These are phyloP conservation scores for Barnettozyma sp. DNA, from an alignment of 805 yeast genomes.

Conservation along the genomic window DNA sequence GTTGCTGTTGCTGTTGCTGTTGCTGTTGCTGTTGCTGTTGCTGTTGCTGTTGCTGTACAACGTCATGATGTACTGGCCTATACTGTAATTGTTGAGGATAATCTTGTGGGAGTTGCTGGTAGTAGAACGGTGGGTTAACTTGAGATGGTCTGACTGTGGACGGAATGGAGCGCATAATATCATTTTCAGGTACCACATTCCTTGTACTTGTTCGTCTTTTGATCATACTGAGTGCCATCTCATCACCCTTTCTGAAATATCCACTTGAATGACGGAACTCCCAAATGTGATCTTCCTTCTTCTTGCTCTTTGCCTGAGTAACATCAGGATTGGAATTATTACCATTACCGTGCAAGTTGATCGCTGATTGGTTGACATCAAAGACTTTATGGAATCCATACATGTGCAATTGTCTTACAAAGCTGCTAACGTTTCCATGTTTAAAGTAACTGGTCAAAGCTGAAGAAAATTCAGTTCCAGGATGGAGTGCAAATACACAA, in stretches of 20 bases:
- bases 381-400: constrained; percentile 85
- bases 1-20: constrained; percentile 8
- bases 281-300: constrained; percentile 41
- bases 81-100: background rate
- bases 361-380: constrained; percentile 20
- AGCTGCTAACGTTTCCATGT: constrained; percentile 89
- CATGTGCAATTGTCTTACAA: constrained; percentile 93
- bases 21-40: constrained; percentile 5
- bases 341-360: too few relatives aligned
- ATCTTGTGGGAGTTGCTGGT: constrained; percentile 1
- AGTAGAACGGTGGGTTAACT: background rate
- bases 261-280: constrained; percentile 77
- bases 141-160: constrained; percentile 4
- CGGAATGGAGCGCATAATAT: constrained; percentile 9
- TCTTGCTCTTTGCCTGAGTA: constrained; percentile 5
- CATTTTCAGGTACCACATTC: constrained; percentile 13
- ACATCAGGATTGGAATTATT: too few relatives aligned
- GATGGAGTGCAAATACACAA: constrained; percentile 56
- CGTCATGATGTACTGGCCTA: background rate
- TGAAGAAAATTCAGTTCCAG: constrained; percentile 55
- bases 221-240: constrained; percentile 53
- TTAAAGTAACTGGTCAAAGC: constrained; percentile 73
- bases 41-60: constrained; percentile 9
- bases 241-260: constrained; percentile 65
- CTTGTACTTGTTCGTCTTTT: constrained; percentile 46